Evolutionary conservation across 768 basidiomycete species (phyloP), one percentile per base, ranked within the genome.

Genomic region (Tricholoma sp.): DNA sequence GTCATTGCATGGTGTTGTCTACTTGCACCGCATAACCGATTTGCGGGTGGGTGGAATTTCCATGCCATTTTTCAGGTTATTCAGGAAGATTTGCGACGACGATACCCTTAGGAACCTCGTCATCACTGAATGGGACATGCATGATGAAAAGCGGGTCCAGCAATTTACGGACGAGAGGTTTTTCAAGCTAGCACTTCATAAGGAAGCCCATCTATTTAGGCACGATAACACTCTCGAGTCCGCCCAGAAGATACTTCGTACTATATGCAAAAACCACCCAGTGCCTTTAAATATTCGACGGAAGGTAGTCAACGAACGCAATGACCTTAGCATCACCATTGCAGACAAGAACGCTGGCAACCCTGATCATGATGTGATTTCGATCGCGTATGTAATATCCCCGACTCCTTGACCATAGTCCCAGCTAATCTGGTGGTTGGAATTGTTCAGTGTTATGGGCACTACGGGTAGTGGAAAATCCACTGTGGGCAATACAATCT

Each of bases 301-400:
- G 16, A n/a, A 41, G 8, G 5, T 41, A 9, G 71, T 99, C 96
- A 61, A 98, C 98, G 73, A 99, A 98, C 64, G 97, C 77, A 47
- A 99, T 77, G 58, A 98, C 77, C 12, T 19, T 91, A 93, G 56
- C 91, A 83, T 1, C 96, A 96, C 69, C 98, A 78, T 60, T 88
- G n/a, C 18, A 41, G 39, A n/a, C 7, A 18, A 9, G n/a, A n/a
- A 18, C 31, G 8, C 8, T 8, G 29, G 3, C 29, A 8, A 29
- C 3, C 29, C 29, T 29, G 8, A 29, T 8, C n/a, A 27, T 27
- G 24, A 27, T 27, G 31, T 32, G 31, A 7, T 32, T 32, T 32
- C 31, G 8, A 32, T 32, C 8, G 31, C 31, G 31, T 32, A 32
- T 8, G 31, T 32, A 11, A 5, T 32, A 32, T 32, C 2, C 10